Percentiles rank a stretch among this genome's conserved stretches.
phyloP scores from a whole-genome alignment of 164 flowering plant genomes.

The Platanus orientalis region DNA sequence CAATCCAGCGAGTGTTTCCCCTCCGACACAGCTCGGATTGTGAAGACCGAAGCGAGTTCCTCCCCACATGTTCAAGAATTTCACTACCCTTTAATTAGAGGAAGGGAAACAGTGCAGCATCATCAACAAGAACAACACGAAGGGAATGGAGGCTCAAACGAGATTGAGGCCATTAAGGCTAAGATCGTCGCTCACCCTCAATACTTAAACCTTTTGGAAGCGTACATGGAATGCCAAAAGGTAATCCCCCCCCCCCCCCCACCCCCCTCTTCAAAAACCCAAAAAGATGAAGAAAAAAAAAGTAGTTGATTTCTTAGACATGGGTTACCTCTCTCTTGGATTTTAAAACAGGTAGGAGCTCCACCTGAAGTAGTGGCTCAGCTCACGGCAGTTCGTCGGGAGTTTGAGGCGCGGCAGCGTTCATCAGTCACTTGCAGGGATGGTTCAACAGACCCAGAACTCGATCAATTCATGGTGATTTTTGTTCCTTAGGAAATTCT shows the following conservation, averaged over 20 bases:
- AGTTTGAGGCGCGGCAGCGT: constrained; percentile 60
- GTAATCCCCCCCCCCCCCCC: constrained; percentile 21
- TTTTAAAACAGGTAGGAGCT: constrained; percentile 66
- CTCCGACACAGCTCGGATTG: constrained; percentile 26
- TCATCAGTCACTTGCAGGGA: constrained; percentile 36
- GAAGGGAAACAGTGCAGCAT: constrained; percentile 25
- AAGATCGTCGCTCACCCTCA: constrained; percentile 91
- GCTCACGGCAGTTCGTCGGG: constrained; percentile 60
- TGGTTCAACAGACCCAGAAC: constrained; percentile 69
- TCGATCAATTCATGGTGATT: constrained; percentile 91
- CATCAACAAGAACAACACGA: constrained; percentile 19
- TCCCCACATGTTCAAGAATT: constrained; percentile 29
- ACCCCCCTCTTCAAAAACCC: background rate
- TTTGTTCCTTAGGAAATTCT: background rate
- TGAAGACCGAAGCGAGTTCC: constrained; percentile 46
- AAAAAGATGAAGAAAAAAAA: background rate
- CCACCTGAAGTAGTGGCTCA: constrained; percentile 76
- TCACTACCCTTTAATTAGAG: constrained; percentile 28
- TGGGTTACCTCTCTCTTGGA: background rate
- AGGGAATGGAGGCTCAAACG: constrained; percentile 21
- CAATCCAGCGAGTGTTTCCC: constrained; percentile 34
- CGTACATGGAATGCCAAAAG: constrained; percentile 96
- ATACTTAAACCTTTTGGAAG: constrained; percentile 72
- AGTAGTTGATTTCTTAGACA: no score
- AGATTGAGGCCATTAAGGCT: constrained; percentile 76